phyloP scores from a whole-genome alignment of 2,329 filamentous ascomycete species.

The Alternaria angustiovoidea region DNA sequence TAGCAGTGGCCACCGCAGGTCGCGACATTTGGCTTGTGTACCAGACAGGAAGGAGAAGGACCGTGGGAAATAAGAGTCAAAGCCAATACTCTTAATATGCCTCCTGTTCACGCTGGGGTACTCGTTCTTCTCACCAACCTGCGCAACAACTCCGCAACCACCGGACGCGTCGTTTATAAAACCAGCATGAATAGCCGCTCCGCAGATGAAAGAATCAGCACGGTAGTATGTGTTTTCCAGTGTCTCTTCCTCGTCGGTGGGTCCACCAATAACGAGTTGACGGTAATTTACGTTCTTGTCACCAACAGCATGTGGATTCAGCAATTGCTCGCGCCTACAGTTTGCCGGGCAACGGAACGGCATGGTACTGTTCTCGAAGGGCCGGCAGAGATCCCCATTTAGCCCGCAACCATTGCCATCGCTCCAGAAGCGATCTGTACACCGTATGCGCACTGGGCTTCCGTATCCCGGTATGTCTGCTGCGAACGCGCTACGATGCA shows the following conservation, averaged over 20 bases:
- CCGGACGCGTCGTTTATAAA: conserved; percentile 75
- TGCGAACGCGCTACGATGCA: conserved; percentile 67
- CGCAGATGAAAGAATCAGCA: conserved; percentile 88
- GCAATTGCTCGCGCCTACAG: conserved; percentile 70
- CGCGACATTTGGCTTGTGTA: conserved; percentile 73
- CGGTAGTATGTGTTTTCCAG: conserved; percentile 72
- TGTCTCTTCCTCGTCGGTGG: conserved; percentile 50
- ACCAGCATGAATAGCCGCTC: conserved; percentile 83
- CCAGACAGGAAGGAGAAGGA: conserved; percentile 78
- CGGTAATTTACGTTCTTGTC: conserved; percentile 67
- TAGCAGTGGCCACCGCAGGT: conserved; percentile 85
- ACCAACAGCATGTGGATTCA: conserved; percentile 79
- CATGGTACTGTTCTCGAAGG: conserved; percentile 74
- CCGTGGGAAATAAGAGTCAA: conserved; percentile 89
- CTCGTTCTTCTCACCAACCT: conserved; percentile 72
- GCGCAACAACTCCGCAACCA: conserved; percentile 81
- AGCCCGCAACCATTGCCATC: conserved; percentile 76
- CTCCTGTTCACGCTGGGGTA: conserved; percentile 73
- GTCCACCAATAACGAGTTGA: conserved; percentile 64
- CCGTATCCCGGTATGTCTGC: conserved; percentile 74
- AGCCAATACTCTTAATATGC: conserved; percentile 78
- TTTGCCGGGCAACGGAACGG: conserved; percentile 79
- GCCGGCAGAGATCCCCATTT: conserved; percentile 77
- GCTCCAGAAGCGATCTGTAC: conserved; percentile 72
- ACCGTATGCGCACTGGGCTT: conserved; percentile 69